phyloP scores from a whole-genome alignment of 1,139 yeast genomes.

The Eremothecium coryli region DNA sequence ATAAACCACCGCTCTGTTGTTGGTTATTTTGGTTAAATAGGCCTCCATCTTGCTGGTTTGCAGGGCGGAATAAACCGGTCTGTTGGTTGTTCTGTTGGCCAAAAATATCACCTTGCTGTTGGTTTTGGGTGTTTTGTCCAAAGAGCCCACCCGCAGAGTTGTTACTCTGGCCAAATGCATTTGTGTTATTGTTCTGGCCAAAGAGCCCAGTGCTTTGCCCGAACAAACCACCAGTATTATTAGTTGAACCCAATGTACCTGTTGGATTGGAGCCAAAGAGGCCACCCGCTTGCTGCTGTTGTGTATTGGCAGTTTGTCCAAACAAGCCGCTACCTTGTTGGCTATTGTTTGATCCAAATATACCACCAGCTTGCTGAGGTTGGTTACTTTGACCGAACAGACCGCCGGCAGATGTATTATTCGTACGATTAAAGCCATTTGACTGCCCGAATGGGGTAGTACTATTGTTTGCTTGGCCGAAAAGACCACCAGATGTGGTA shows the following conservation, averaged over 20 bases:
- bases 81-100: conserved; percentile 15
- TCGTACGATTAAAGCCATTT: conserved; percentile 13
- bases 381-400: conserved; percentile 32
- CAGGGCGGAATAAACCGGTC: conserved; percentile 25
- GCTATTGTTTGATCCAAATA: conserved; percentile 25
- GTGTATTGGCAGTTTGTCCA: conserved; percentile 31
- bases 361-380: conserved; percentile 19
- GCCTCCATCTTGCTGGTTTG: conserved; percentile 17
- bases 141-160: conserved; percentile 18
- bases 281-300: conserved; percentile 15
- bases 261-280: conserved; percentile 23
- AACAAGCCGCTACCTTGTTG: conserved; percentile 34
- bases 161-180: conserved; percentile 16
- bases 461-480: conserved; percentile 20
- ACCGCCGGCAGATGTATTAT: conserved; percentile 27
- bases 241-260: conserved; percentile 21
- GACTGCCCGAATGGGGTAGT: conserved; percentile 22
- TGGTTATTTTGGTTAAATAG: conserved; percentile 25
- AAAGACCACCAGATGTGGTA: conserved; percentile 18
- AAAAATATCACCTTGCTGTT: conserved; percentile 21
- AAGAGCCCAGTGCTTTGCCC: conserved; percentile 29
- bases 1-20: conserved; percentile 9
- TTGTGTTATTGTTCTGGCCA: conserved; percentile 16
- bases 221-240: conserved; percentile 26
- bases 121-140: conserved; percentile 22